A percentile compares a stretch with the other conserved stretches of the same genome.
phyloP scores from a whole-genome alignment of 2,329 filamentous ascomycete genomes.

The Lasiodiplodia hormozganensis region DNA sequence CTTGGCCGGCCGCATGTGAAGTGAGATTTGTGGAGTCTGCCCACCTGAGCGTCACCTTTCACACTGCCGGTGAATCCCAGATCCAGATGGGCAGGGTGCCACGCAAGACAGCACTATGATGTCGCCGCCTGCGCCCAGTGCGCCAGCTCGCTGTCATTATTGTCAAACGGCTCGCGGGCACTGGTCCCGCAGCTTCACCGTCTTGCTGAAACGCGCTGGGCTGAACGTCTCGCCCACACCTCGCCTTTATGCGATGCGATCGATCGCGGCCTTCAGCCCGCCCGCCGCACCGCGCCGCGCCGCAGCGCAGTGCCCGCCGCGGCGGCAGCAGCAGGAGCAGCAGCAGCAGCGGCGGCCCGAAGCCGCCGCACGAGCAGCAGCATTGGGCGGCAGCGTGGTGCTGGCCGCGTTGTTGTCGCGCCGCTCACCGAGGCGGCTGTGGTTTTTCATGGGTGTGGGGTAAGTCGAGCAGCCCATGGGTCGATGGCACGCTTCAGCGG shows the following conservation, averaged over 20 bases:
- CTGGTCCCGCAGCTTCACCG: slow-evolving; percentile 26
- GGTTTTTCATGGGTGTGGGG: slow-evolving; percentile 21
- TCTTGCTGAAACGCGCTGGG: slow-evolving; percentile 24
- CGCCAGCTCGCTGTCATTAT: slow-evolving; percentile 18
- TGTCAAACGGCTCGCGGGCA: slow-evolving; percentile 22
- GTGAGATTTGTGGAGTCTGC: slow-evolving; percentile 22
- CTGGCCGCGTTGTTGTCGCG: slow-evolving; percentile 14
- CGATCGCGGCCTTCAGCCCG: slow-evolving; percentile 11
- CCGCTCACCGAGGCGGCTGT: slow-evolving; percentile 15
- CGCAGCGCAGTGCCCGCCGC: neutral
- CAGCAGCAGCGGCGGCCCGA: neutral
- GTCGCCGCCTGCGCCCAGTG: slow-evolving; percentile 23
- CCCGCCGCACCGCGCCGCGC: neutral
- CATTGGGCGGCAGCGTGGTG: neutral
- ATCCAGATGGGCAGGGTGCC: slow-evolving; percentile 27
- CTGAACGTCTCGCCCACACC: slow-evolving; percentile 16
- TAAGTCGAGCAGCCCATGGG: slow-evolving; percentile 14
- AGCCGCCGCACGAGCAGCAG: slow-evolving; percentile 1
- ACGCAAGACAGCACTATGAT: slow-evolving; percentile 28
- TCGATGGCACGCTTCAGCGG: slow-evolving; percentile 11
- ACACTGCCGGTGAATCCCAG: slow-evolving; percentile 23
- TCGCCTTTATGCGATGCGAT: slow-evolving; percentile 20
- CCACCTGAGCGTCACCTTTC: slow-evolving; percentile 24
- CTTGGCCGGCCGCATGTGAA: slow-evolving; percentile 15
- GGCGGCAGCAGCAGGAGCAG: neutral